Evolutionary conservation across 192 early-diverging fungal species (phyloP).

Genomic region (Backusella luteola): DNA sequence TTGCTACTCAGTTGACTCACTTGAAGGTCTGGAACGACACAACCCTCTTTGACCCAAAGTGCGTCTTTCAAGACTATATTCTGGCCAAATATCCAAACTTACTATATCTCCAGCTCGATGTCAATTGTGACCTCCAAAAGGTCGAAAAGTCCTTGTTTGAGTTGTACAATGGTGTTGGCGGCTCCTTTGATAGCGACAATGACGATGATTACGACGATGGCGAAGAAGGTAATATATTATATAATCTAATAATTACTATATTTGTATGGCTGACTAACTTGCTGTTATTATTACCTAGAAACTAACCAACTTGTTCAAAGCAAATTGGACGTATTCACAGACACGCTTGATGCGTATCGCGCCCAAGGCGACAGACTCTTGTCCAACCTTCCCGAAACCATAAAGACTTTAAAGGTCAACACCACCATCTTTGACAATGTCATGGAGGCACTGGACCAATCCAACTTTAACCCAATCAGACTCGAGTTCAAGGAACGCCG

Average conservation of each 20-base stretch:
- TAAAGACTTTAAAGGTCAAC: background rate
- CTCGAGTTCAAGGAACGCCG: background rate
- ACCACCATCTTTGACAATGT: background rate
- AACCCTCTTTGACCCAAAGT: background rate
- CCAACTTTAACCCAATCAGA: background rate
- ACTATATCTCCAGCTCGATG: background rate
- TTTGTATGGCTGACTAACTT: no score
- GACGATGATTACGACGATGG: background rate
- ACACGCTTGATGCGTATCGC: background rate
- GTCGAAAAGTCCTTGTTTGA: background rate
- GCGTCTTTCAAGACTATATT: background rate
- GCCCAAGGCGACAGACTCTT: background rate
- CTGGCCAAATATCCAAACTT: background rate
- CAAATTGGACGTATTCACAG: background rate
- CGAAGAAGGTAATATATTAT: background rate
- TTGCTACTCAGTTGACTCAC: background rate
- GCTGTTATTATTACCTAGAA: background rate
- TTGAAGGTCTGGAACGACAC: background rate
- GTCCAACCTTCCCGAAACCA: background rate
- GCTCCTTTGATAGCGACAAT: background rate
- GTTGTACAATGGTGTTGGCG: background rate
- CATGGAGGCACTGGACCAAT: background rate
- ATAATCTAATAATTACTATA: no score
- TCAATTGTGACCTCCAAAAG: background rate
- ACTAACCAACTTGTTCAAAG: background rate